Base-by-base conservation (phyloP, 768 basidiomycete genomes). In the Xerocomus brunneocitrinus region DNA sequence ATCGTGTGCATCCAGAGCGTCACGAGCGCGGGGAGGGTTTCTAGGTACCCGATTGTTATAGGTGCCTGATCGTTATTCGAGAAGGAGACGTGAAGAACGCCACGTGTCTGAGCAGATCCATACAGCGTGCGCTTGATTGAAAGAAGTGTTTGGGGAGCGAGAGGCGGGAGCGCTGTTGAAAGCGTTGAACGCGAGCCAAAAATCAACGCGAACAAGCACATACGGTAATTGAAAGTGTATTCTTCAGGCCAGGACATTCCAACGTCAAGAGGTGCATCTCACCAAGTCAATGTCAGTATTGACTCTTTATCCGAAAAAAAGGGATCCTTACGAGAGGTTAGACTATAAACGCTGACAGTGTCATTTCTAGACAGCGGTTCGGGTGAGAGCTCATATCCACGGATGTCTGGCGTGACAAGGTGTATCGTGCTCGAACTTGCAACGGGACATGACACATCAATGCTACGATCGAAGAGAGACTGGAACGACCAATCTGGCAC, bases 21-120 rank as follows among this genome's bases (percentile, higher is more conserved):
- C 35, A 98, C 76, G 62, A 93, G 84, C 84, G 94, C 95, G 4
- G 95, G 97, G 79, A 95, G 85, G 1, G 88, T 89, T 71, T 98
- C 97, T 41, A 94, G 79, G 68, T 95, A 97, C n/a, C 67, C 67
- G 2, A 58, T 49, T 4, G 57, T 59, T 8, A 85, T 67, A 0
- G 85, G 76, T 19, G 73, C 67, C 22, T 82, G 58, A 1, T 74
- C 58, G 5, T 70, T 64, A 63, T 95, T 97, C 6, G 65, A 75
- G 48, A 98, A 67, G 24, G 77, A 73, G 12, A 95, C 69, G 41
- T 78, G 78, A 19, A 99, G 82, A 14, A 79, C 76, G 4, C 92
- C 94, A 42, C 77, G 79, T 9, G 84, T 85, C 67, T 95, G 93
- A 49, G 81, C 84, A 12, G 82, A 76, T 19, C 91, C 89, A 36